Base-by-base conservation (phyloP, 129 eudicot genomes). In the Centella asiatica region DNA sequence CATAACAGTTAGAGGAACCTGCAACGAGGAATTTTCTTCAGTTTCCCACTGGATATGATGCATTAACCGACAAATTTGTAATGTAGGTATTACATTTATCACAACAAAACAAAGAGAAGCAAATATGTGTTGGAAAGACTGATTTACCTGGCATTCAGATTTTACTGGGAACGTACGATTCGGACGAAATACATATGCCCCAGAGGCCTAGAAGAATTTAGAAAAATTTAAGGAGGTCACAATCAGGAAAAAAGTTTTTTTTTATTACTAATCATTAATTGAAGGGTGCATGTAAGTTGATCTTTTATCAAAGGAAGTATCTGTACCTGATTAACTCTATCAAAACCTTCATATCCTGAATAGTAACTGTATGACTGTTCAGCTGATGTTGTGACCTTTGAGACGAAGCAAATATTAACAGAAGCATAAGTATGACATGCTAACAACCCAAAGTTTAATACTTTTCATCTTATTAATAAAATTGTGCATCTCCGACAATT, bases 121-220 rank as follows among this genome's bases (percentile, higher is more conserved):
- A 34, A 4, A 34, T 3, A 34, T 34, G 39, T 34, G 39, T 50
- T 55, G 60, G 60, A 25, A 20, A 57, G 57, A 47, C 70, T 46
- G 59, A 22, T 54, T 49, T 79, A 83, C 97, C 93, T 86, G 60
- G 68, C 71, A 87, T 67, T 76, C 76, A 67, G 81, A 62, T 67
- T 72, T 67, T 59, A 90, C 64, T 12, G 76, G 77, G 72, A 72
- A 74, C 47, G 86, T 74, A 31, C 74, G 83, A 81, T 72, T 90
- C 50, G 97, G 97, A 55, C 94, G 97, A 82, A 90, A 90, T 69
- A 90, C 78, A 77, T 86, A 86, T 62, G 97, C 95, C 64, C 95
- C 93, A 65, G 97, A 90, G 46, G 93, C 97, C 97, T 89, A 73
- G 58, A 81, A 71, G 15, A 47, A 66, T 28, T 40, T 17, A 47